Percentiles rank a stretch among this genome's conserved stretches.
phyloP scores from a whole-genome alignment of 306 rosid genomes.

The Hippophae tibetana region DNA sequence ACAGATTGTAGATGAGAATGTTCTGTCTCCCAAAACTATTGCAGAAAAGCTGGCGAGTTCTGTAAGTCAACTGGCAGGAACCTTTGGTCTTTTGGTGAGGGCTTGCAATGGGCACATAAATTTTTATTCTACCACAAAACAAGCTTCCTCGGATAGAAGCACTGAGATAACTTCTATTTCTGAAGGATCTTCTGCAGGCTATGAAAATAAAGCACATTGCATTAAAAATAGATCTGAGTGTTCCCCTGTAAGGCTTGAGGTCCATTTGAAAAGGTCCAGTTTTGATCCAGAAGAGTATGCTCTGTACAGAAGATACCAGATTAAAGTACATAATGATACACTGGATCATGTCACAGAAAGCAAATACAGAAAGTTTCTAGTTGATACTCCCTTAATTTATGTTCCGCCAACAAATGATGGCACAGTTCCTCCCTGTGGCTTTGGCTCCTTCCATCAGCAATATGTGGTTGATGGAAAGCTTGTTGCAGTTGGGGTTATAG shows the following conservation, averaged over 20 bases:
- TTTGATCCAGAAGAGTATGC: constrained; percentile 75
- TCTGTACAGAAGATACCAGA: constrained; percentile 62
- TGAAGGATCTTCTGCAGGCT: constrained; percentile 27
- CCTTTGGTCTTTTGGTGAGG: constrained; percentile 42
- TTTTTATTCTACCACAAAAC: constrained; percentile 51
- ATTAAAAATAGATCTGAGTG: constrained; percentile 21
- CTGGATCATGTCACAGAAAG: constrained; percentile 53
- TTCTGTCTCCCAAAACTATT: constrained; percentile 38
- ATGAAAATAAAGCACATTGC: constrained; percentile 28
- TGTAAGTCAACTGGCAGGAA: constrained; percentile 33
- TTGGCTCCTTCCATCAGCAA: constrained; percentile 98
- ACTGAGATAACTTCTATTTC: constrained; percentile 26
- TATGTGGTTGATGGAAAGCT: constrained; percentile 73
- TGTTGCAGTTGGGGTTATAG: constrained; percentile 93
- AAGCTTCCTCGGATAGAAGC: constrained; percentile 32
- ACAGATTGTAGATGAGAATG: constrained; percentile 33
- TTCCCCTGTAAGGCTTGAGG: constrained; percentile 47
- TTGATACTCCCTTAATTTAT: constrained; percentile 66
- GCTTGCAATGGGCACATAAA: constrained; percentile 89
- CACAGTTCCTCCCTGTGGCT: constrained; percentile 76
- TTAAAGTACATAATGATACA: constrained; percentile 68
- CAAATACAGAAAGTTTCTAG: constrained; percentile 67
- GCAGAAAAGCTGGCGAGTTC: constrained; percentile 57
- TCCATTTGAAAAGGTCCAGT: constrained; percentile 63
- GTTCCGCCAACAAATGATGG: constrained; percentile 63